phyloP scores from a whole-genome alignment of 345 rosid genomes.

The Citrus hindsii region DNA sequence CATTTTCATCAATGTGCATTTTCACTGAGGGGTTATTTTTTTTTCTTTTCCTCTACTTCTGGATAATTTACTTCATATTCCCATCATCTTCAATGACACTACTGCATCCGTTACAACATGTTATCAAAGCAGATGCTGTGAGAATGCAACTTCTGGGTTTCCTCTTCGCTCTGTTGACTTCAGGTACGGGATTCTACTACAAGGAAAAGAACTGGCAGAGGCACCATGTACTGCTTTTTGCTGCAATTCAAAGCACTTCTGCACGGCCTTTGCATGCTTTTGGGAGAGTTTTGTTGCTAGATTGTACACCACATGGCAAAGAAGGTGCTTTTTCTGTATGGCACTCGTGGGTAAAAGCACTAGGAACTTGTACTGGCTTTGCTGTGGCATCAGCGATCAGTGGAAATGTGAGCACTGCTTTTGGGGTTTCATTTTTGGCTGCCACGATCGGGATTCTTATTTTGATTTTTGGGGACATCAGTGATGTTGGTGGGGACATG shows the following conservation, averaged over 20 bases:
- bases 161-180: too few relatives aligned
- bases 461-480: conserved; percentile 44
- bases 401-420: conserved; percentile 33
- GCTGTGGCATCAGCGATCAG: conserved; percentile 42
- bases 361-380: conserved; percentile 6
- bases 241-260: too few relatives aligned
- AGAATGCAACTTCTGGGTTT: conserved; percentile 56
- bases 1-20: too few relatives aligned
- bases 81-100: conserved; percentile 43
- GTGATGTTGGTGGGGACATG: conserved; percentile 48
- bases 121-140: conserved; percentile 30
- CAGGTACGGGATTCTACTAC: too few relatives aligned
- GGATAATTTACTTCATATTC: conserved; percentile 47
- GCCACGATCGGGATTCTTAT: conserved; percentile 26
- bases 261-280: too few relatives aligned
- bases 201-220: too few relatives aligned
- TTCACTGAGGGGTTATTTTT: too few relatives aligned
- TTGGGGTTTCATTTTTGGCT: conserved; percentile 33
- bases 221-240: too few relatives aligned
- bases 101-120: conserved; percentile 40
- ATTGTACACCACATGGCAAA: too few relatives aligned
- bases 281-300: too few relatives aligned
- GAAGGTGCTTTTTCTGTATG: too few relatives aligned
- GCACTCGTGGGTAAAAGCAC: too few relatives aligned
- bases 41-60: conserved; percentile 33